Evolutionary conservation across 805 yeast species (phyloP).

Genomic region (Teunomyces kruisii): DNA sequence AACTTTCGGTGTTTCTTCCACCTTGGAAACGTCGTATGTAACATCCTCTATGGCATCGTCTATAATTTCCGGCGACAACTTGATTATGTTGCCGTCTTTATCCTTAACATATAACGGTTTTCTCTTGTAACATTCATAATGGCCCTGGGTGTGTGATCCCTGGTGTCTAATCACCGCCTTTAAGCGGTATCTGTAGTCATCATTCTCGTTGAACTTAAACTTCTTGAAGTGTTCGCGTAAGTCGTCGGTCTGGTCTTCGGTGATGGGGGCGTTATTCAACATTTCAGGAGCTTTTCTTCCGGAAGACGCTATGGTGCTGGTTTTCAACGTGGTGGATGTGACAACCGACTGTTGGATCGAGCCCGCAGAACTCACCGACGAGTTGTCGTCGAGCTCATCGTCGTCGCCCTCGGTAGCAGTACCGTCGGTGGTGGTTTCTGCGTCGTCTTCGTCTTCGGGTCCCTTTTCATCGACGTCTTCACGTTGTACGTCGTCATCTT

Average conservation of each 20-base stretch:
- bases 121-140: conserved; percentile 82
- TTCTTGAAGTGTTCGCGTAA: conserved; percentile 36
- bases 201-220: conserved; percentile 41
- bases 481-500: conserved; percentile 33
- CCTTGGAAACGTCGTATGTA: neutral
- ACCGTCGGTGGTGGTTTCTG: conserved; percentile 11
- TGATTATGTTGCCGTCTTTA: conserved; percentile 39
- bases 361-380: conserved; percentile 8
- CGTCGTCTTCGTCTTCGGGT: conserved; percentile 26
- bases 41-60: conserved; percentile 23
- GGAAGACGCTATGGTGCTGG: conserved; percentile 7
- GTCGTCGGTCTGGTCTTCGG: conserved; percentile 36
- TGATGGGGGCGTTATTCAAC: conserved; percentile 37
- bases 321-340: conserved; percentile 5
- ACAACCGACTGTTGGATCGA: conserved; percentile 10
- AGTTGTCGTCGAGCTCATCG: conserved; percentile 16
- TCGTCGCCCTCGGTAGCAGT: conserved; percentile 16
- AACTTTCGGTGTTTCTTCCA: neutral
- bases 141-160: conserved; percentile 88
- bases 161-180: conserved; percentile 78
- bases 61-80: conserved; percentile 40
- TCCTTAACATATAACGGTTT: conserved; percentile 63
- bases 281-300: conserved; percentile 21
- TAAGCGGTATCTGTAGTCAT: conserved; percentile 52
- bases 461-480: conserved; percentile 40